Conservation (phyloP, 345 rosid species). For the Combretum micranthum region DNA sequence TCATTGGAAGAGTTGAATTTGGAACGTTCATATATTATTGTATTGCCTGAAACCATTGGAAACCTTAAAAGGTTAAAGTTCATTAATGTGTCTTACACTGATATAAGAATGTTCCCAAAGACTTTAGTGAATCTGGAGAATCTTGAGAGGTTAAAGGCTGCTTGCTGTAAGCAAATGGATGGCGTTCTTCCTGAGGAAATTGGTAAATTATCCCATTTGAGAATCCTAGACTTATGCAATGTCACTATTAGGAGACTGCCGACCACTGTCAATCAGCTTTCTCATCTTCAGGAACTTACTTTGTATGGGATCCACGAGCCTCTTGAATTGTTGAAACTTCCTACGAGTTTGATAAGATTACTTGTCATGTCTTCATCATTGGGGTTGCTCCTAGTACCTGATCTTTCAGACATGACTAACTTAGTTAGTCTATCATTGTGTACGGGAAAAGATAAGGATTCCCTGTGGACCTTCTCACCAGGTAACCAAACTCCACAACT, state of each 20-base stretch:
- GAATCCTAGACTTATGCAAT: neutral
- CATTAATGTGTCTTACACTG: neutral
- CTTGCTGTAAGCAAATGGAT: neutral
- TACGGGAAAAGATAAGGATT: no score
- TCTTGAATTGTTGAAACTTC: neutral
- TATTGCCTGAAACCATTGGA: no score
- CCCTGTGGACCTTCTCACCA: neutral
- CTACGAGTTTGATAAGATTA: neutral
- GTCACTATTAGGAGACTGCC: neutral
- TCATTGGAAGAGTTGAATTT: no score
- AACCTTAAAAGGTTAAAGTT: no score
- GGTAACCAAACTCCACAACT: neutral
- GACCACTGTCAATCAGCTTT: neutral
- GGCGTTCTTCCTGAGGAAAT: neutral
- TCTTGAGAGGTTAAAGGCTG: neutral
- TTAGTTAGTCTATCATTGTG: neutral
- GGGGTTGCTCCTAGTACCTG: no score
- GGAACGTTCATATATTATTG: no score
- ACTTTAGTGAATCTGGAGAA: no score
- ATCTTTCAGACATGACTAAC: neutral
- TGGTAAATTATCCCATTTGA: no score
- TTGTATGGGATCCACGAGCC: neutral
- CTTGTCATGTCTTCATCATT: neutral
- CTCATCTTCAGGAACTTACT: neutral
- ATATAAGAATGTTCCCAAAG: neutral